Conservation (phyloP, 1,284 basidiomycete genomes). For the Rhodotorula glutinis region DNA sequence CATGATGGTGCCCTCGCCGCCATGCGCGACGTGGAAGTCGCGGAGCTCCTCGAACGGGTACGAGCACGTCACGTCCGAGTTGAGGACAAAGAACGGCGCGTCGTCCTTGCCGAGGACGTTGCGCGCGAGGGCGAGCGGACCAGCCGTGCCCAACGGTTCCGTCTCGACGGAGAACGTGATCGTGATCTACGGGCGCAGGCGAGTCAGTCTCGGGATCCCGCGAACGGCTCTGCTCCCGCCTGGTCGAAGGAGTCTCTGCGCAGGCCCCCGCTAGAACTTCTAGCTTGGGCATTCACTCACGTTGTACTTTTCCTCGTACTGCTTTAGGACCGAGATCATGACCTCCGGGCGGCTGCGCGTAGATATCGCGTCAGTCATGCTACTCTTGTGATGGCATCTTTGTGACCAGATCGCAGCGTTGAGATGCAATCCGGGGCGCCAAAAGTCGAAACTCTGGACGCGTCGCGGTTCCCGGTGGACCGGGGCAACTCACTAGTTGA, state of each 20-base stretch:
- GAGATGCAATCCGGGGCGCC: not conserved
- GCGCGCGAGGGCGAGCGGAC: constrained; percentile 55
- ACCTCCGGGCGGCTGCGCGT: constrained; percentile 45
- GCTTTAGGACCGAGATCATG: constrained; percentile 56
- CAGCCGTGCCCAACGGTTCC: constrained; percentile 57
- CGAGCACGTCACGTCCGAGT: constrained; percentile 56
- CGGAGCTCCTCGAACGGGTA: constrained; percentile 57
- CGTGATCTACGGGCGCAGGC: constrained; percentile 46
- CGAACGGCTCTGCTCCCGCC: too few species aligned
- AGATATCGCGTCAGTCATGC: not conserved
- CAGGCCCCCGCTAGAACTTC: too few species aligned
- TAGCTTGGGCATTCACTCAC: constrained; percentile 5
- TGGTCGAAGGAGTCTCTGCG: too few species aligned
- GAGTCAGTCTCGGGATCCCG: not conserved
- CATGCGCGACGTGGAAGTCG: constrained; percentile 56
- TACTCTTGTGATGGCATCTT: not conserved
- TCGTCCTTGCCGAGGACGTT: constrained; percentile 57
- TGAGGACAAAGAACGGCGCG: constrained; percentile 57
- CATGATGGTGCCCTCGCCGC: constrained; percentile 57
- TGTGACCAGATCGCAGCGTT: too few species aligned
- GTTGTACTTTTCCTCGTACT: constrained; percentile 56
- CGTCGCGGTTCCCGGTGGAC: not conserved
- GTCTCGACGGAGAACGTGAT: constrained; percentile 57
- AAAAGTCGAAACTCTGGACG: not conserved
- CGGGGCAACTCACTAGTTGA: constrained; percentile 42